Percentiles rank a stretch among this genome's conserved stretches.
These are phyloP conservation scores for Diaporthe sp. DNA, from an alignment of 2,329 filamentous ascomycete species.

Conservation along the genomic window DNA sequence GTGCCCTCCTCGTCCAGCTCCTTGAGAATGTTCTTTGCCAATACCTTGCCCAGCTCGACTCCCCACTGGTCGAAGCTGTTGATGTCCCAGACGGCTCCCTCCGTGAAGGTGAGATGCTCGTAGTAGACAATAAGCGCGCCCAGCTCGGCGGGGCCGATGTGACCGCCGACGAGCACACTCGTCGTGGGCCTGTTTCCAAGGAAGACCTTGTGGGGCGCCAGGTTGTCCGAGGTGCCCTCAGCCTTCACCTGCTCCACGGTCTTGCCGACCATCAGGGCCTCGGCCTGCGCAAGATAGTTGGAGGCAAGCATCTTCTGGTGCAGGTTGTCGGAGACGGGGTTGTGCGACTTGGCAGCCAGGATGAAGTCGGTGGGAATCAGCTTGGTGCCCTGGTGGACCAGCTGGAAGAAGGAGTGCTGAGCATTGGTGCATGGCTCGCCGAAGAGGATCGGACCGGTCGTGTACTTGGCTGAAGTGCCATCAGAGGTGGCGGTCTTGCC, in stretches of 20 bases:
- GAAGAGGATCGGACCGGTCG: slow-evolving; percentile 92
- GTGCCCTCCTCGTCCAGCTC: slow-evolving; percentile 86
- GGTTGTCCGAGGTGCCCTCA: slow-evolving; percentile 77
- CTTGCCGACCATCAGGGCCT: slow-evolving; percentile 93
- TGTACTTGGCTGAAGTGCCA: slow-evolving; percentile 93
- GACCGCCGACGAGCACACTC: slow-evolving; percentile 87
- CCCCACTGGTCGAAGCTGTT: slow-evolving; percentile 99
- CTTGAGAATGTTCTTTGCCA: slow-evolving; percentile 89
- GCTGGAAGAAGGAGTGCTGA: slow-evolving; percentile 99
- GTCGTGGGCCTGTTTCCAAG: slow-evolving; percentile 97
- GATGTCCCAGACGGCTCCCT: slow-evolving; percentile 99
- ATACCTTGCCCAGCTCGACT: slow-evolving; percentile 95
- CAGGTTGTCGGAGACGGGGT: slow-evolving; percentile 89
- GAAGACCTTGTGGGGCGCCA: slow-evolving; percentile 99
- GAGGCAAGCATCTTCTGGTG: slow-evolving; percentile 97
- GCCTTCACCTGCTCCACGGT: slow-evolving; percentile 81
- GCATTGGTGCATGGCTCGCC: slow-evolving; percentile 99
- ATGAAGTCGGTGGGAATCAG: slow-evolving; percentile 99
- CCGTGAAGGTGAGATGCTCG: slow-evolving; percentile 97
- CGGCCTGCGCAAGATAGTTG: slow-evolving; percentile 91
- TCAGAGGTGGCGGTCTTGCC: slow-evolving; percentile 96
- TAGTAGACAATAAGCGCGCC: slow-evolving; percentile 98
- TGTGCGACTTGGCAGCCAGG: slow-evolving; percentile 94
- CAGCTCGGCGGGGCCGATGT: slow-evolving; percentile 93
- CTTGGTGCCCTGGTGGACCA: slow-evolving; percentile 98